Conservation (phyloP, 306 rosid species). For the Vachellia pachyceras region DNA sequence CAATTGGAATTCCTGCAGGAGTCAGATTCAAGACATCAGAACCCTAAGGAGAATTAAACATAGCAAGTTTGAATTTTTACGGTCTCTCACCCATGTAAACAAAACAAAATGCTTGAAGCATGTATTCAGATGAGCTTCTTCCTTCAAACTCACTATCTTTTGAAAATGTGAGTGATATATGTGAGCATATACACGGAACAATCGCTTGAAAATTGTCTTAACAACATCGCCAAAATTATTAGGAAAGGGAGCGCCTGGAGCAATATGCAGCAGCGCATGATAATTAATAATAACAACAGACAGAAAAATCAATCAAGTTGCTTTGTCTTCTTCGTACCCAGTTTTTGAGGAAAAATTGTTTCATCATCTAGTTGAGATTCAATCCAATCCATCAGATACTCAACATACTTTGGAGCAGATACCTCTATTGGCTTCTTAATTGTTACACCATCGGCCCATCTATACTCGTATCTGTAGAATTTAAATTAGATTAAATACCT, state of each 20-base stretch:
- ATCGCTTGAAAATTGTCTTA: slow-evolving; percentile 79
- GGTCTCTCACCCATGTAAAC: slow-evolving; percentile 74
- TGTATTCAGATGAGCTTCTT: slow-evolving; percentile 92
- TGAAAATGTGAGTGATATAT: slow-evolving; percentile 85
- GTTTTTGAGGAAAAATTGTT: slow-evolving; percentile 76
- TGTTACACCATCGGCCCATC: slow-evolving; percentile 91
- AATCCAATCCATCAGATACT: slow-evolving; percentile 89
- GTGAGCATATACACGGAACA: slow-evolving; percentile 92
- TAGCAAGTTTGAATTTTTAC: neutral
- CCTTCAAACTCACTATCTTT: slow-evolving; percentile 84
- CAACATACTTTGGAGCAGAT: slow-evolving; percentile 92
- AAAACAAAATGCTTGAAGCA: slow-evolving; percentile 95
- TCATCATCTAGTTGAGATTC: slow-evolving; percentile 87
- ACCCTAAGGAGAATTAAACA: neutral
- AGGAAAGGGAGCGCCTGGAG: slow-evolving; percentile 78
- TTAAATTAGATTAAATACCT: slow-evolving; percentile 26
- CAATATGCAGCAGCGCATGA: slow-evolving; percentile 12
- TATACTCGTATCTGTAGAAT: slow-evolving; percentile 71
- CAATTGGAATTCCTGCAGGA: slow-evolving; percentile 75
- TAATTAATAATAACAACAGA: neutral
- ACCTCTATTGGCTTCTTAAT: slow-evolving; percentile 87
- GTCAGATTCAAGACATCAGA: neutral
- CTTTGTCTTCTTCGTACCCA: slow-evolving; percentile 54
- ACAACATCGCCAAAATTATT: slow-evolving; percentile 77
- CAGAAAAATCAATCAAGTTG: slow-evolving; percentile 5